Evolutionary conservation across 2,329 filamentous ascomycete genomes (phyloP).

Genomic region (Clonostachys rhizophaga): DNA sequence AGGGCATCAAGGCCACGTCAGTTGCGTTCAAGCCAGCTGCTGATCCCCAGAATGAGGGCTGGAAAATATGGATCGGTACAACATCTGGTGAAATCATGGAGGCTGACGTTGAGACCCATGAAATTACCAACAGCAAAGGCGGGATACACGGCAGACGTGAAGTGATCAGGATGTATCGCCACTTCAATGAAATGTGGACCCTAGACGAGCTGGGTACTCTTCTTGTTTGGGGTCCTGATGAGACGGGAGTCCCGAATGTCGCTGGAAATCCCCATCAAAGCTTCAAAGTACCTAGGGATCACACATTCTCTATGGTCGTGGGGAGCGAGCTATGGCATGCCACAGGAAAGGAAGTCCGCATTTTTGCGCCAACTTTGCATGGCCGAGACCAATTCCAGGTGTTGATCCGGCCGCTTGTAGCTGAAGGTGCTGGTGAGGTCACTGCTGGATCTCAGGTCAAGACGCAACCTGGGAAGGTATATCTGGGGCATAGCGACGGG

Average conservation of each 20-base stretch:
- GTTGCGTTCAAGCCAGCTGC: slow-evolving; percentile 80
- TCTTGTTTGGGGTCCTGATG: slow-evolving; percentile 79
- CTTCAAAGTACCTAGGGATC: slow-evolving; percentile 74
- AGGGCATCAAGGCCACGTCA: slow-evolving; percentile 77
- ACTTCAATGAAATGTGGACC: slow-evolving; percentile 89
- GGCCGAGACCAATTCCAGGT: slow-evolving; percentile 71
- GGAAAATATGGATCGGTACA: slow-evolving; percentile 83
- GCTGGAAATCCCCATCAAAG: slow-evolving; percentile 66
- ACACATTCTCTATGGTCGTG: slow-evolving; percentile 86
- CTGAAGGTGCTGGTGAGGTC: slow-evolving; percentile 76
- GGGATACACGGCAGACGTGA: slow-evolving; percentile 75
- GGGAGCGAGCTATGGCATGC: slow-evolving; percentile 85
- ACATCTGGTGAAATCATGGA: slow-evolving; percentile 86
- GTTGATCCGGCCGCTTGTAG: slow-evolving; percentile 63
- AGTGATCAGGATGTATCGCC: slow-evolving; percentile 79
- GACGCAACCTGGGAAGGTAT: slow-evolving; percentile 72
- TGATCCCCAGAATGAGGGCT: slow-evolving; percentile 75
- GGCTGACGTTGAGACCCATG: slow-evolving; percentile 73
- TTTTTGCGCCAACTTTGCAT: slow-evolving; percentile 71
- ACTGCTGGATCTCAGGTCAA: slow-evolving; percentile 76
- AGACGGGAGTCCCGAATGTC: slow-evolving; percentile 67
- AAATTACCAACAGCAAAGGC: slow-evolving; percentile 62
- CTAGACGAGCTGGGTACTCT: slow-evolving; percentile 85
- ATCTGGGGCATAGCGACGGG: slow-evolving; percentile 88
- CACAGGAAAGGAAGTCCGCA: slow-evolving; percentile 77